Evolutionary conservation across 129 eudicot species (phyloP), one percentile per base, ranked within the genome.

Genomic region (Escallonia herrerae): DNA sequence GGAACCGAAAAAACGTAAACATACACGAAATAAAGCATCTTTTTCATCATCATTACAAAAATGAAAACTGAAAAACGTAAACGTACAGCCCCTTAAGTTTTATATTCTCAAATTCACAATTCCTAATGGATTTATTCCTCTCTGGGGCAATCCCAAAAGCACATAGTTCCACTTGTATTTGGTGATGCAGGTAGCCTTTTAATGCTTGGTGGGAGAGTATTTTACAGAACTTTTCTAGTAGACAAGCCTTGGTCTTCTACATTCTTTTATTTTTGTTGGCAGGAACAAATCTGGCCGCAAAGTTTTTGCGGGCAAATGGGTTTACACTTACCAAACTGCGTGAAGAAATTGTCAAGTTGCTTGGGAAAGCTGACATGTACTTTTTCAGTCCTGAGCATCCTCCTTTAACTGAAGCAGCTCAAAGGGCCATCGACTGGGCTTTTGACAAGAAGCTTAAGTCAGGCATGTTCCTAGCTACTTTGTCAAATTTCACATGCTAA

Each of bases 401-500:
- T 56, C 84, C 91, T 70, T 53, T 88, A 60, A 84, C 91, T 14
- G 91, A 82, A 72, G 62, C 85, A 33, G 91, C 86, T 52, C 89
- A 82, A 79, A 82, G 58, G 63, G 91, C 89, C 62, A 84, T 88
- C 46, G 91, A 88, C 58, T 88, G 89, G 86, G 96, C 96, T 33
- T 55, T 88, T 8, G 80, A 82, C 73, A 76, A 88, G 58, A 88
- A 79, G 67, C 70, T 82, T 0, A 82, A 84, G 73, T 84, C 89
- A 33, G 83, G 95, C 74, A 70, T 62, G 80, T 56, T 46, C 75
- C 60, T 48, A 56, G 42, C 12, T 3, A 15, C 4, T 59, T 9
- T 46, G 11, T 37, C 63, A 8, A 42, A 7, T 43, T 58, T 57
- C 64, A 11, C 51, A 9, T 42, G 11, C 41, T 52, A 11, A 22